phyloP scores from a whole-genome alignment of 192 early-diverging fungal genomes.

The Umbelopsis vinacea region DNA sequence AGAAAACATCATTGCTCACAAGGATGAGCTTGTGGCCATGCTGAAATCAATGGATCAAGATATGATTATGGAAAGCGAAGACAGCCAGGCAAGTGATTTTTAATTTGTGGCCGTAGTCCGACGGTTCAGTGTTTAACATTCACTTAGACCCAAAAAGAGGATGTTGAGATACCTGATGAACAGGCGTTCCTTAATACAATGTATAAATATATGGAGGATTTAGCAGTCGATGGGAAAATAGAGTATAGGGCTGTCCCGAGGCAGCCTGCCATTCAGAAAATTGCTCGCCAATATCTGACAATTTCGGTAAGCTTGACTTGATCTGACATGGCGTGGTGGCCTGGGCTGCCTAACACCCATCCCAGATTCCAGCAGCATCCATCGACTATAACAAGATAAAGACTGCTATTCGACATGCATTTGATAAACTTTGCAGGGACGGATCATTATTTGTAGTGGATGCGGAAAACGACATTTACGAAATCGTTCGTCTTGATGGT shows the following conservation, averaged over 20 bases:
- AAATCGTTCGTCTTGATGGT: neutral
- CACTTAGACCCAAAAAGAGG: neutral
- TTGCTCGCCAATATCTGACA: neutral
- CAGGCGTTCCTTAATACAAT: neutral
- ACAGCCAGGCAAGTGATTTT: neutral
- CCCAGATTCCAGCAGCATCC: neutral
- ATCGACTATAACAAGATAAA: neutral
- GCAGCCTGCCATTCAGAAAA: neutral
- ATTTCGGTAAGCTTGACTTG: neutral
- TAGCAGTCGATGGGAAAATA: neutral
- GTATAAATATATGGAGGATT: neutral
- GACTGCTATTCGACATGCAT: neutral
- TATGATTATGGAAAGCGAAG: neutral
- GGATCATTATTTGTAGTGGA: neutral
- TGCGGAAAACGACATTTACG: neutral
- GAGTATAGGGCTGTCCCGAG: neutral
- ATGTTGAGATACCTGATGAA: neutral
- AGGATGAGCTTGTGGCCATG: neutral
- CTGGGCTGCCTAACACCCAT: neutral
- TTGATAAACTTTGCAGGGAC: neutral
- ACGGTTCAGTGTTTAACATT: neutral
- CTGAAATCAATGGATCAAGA: conserved; percentile 7
- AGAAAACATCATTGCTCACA: neutral
- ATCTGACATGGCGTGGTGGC: neutral
- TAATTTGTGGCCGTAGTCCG: neutral